Evolutionary conservation across 2,329 filamentous ascomycete genomes (phyloP), one percentile per base, ranked within the genome.

Genomic region (Sarocladiaceae sp.): DNA sequence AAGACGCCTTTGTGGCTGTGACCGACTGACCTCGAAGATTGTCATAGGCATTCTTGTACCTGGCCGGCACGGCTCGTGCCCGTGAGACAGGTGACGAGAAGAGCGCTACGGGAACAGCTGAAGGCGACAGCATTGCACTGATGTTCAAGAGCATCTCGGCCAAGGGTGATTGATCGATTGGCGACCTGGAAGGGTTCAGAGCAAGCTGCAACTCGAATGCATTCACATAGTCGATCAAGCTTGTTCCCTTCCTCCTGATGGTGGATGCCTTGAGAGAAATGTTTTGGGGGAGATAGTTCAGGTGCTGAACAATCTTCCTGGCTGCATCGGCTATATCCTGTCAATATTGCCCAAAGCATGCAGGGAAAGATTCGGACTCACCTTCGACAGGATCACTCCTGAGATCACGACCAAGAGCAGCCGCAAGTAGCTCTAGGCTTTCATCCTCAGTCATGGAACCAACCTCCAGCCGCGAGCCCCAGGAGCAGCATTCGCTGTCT

Each of bases 121-220:
- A 49, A 2, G 43, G 41, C 1, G 54, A 53, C n/a, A 57, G 48
- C 54, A 57, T 55, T 9, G 53, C 46, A 41, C 54, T 56, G 33
- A 55, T 49, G n/a, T 51, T 48, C 21, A 56, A 39, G 13, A 57
- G 45, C 7, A 48, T 50, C 29, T 49, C 47, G 7, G 53, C 53
- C 3, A 54, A 45, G 3, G 54, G 53, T 6, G 52, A 56, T 29
- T 55, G 53, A 31, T 55, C 47, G 21, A 57, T 50, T 3, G 51
- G 50, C 7, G 55, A 53, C 2, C 54, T 51, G 10, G 51, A 33
- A 12, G 51, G 15, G 4, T 40, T 46, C 23, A 53, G 44, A 3
- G 48, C 43, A 23, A 47, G 31, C 15, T 44, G 47, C 2, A 45
- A 27, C 5, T 49, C 47, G 27, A 43, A 33, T 50, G 34, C 32